These are phyloP conservation scores for Ustilago xerochloae DNA, from an alignment of 1,284 basidiomycete species.

Conservation along the genomic window DNA sequence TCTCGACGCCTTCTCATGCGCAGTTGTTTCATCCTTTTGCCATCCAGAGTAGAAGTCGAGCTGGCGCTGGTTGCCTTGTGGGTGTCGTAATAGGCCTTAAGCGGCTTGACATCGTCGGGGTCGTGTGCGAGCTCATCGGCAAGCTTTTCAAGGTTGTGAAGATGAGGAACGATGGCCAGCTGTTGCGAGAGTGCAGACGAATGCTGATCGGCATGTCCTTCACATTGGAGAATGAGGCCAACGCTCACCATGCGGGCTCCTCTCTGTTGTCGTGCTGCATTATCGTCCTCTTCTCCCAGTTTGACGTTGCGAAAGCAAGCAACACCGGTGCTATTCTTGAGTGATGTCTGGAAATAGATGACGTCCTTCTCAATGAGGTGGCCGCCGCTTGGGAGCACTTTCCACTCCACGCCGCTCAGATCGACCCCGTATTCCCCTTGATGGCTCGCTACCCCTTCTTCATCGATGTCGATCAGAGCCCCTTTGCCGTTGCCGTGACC, in stretches of 20 bases:
- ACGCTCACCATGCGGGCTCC: slow-evolving; percentile 57
- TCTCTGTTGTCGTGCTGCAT: slow-evolving; percentile 25
- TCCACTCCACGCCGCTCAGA: slow-evolving; percentile 54
- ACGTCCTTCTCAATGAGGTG: slow-evolving; percentile 51
- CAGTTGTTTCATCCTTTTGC: slow-evolving; percentile 41
- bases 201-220: slow-evolving; percentile 12
- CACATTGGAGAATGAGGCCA: slow-evolving; percentile 36
- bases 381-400: slow-evolving; percentile 55
- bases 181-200: slow-evolving; percentile 39
- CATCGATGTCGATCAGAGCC: slow-evolving; percentile 30
- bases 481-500: neutral
- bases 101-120: slow-evolving; percentile 15
- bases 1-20: slow-evolving; percentile 41
- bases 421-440: slow-evolving; percentile 5
- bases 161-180: slow-evolving; percentile 45
- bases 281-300: slow-evolving; percentile 17
- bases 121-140: slow-evolving; percentile 31
- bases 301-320: slow-evolving; percentile 53
- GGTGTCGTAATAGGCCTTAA: slow-evolving; percentile 29
- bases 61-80: slow-evolving; percentile 11
- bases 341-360: slow-evolving; percentile 46
- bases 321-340: slow-evolving; percentile 32
- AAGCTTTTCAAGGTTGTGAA: slow-evolving; percentile 37
- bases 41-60: slow-evolving; percentile 5
- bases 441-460: neutral